Conservation (phyloP, 345 rosid species). For the Reutealis trisperma region DNA sequence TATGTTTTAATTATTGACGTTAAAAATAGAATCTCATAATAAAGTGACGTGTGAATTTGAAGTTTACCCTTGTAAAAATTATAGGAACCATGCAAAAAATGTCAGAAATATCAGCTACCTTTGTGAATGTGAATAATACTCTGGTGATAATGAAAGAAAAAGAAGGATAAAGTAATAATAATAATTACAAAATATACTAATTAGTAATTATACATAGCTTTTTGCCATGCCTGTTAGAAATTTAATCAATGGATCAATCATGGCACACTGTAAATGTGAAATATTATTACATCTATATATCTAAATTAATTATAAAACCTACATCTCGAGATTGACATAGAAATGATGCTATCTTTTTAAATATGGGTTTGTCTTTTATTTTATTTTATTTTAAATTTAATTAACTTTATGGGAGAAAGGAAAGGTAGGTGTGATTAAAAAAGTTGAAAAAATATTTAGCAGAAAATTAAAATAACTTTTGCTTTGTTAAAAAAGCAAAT, state of each 20-base stretch:
- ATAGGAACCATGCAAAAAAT: slow-evolving; percentile 33
- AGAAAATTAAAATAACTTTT: background rate
- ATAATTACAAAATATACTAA: background rate
- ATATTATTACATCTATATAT: background rate
- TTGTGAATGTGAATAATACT: background rate
- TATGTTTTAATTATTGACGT: no score
- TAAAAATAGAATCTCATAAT: no score
- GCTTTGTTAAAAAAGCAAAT: slow-evolving; percentile 22
- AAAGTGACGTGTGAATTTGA: no score
- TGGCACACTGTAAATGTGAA: slow-evolving; percentile 35
- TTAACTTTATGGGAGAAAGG: slow-evolving; percentile 32
- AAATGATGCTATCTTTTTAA: slow-evolving; percentile 26
- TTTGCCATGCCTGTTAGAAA: slow-evolving; percentile 28
- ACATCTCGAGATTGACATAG: slow-evolving; percentile 7
- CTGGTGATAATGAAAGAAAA: background rate
- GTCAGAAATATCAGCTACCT: slow-evolving; percentile 36
- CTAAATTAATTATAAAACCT: background rate
- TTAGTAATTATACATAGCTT: slow-evolving; percentile 18
- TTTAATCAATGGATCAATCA: slow-evolving; percentile 55
- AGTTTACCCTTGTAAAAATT: background rate
- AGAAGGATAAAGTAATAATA: background rate
- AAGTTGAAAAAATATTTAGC: slow-evolving; percentile 5
- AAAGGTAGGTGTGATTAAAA: slow-evolving; percentile 21
- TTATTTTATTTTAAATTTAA: background rate
- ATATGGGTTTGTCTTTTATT: background rate